A percentile compares a stretch with the other conserved stretches of the same genome.
Evolutionary conservation across 805 yeast species (phyloP).

Genomic region (Wickerhamiella cacticola): DNA sequence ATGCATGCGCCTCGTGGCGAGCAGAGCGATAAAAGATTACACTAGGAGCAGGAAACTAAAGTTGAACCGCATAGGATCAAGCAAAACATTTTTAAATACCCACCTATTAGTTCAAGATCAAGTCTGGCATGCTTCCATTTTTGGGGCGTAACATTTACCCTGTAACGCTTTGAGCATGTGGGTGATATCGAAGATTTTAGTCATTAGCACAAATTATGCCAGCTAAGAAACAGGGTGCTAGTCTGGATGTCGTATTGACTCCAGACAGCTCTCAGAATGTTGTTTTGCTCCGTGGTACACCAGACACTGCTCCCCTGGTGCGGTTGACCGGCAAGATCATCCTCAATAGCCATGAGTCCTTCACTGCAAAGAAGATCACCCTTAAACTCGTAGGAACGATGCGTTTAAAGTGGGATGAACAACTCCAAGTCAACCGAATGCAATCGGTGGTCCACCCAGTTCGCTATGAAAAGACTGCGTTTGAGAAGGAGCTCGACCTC

Average conservation of each 20-base stretch:
- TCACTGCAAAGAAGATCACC: conserved; percentile 50
- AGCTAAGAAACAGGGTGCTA: conserved; percentile 9
- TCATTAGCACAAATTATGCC: conserved; percentile 6
- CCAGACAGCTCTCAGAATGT: conserved; percentile 36
- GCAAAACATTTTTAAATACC: no score
- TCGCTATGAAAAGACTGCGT: conserved; percentile 46
- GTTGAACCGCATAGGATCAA: no score
- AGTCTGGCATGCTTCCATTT: no score
- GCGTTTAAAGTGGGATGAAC: conserved; percentile 53
- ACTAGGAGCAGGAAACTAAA: no score
- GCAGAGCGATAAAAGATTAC: no score
- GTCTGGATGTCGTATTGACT: conserved; percentile 20
- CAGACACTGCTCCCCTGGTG: conserved; percentile 65
- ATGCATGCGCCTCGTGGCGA: no score
- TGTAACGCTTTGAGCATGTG: not conserved
- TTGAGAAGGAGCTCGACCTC: conserved; percentile 49
- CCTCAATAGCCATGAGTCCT: conserved; percentile 61
- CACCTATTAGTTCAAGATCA: no score
- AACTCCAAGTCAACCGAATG: conserved; percentile 31
- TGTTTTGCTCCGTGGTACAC: conserved; percentile 64
- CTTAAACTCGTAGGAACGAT: conserved; percentile 57
- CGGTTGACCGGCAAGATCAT: conserved; percentile 68
- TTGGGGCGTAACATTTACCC: not conserved
- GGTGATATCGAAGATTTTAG: not conserved
- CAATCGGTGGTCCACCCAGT: conserved; percentile 22